Evolutionary conservation across 495 filamentous ascomycete genomes (phyloP).

Genomic region (Podospora pseudocomata): DNA sequence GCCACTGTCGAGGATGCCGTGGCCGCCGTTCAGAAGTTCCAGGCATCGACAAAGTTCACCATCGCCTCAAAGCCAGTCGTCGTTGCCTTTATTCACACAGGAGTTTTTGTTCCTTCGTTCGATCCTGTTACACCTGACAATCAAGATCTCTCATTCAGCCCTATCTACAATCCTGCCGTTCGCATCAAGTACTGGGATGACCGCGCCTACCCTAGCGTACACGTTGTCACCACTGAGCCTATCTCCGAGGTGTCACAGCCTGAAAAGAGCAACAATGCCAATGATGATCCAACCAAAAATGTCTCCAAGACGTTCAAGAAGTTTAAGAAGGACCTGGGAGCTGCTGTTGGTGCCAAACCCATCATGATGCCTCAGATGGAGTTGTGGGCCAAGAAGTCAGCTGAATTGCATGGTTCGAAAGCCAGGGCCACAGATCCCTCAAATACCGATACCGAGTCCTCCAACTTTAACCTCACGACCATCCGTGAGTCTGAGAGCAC

Average conservation of each 20-base stretch:
- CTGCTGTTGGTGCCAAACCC: constrained; percentile 41
- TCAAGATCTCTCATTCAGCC: constrained; percentile 65
- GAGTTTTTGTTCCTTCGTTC: constrained; percentile 78
- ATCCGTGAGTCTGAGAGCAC: constrained; percentile 19
- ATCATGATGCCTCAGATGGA: constrained; percentile 66
- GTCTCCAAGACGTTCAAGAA: constrained; percentile 39
- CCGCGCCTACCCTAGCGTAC: constrained; percentile 67
- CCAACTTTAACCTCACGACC: not conserved
- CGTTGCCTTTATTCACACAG: constrained; percentile 77
- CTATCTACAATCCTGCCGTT: constrained; percentile 64
- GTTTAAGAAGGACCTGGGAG: constrained; percentile 62
- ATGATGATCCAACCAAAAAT: constrained; percentile 26
- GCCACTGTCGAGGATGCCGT: constrained; percentile 70
- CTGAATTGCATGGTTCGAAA: constrained; percentile 67
- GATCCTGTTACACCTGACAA: constrained; percentile 50
- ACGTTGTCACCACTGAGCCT: constrained; percentile 53
- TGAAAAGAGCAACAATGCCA: constrained; percentile 34
- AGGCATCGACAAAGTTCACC: constrained; percentile 76
- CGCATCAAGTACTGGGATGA: constrained; percentile 84
- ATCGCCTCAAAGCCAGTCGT: constrained; percentile 74
- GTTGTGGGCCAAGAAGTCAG: constrained; percentile 84
- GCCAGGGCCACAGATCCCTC: constrained; percentile 12
- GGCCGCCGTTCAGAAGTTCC: constrained; percentile 70
- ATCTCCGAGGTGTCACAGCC: constrained; percentile 31
- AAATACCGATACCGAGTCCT: constrained; percentile 20